Evolutionary conservation across 768 basidiomycete genomes (phyloP), one percentile per base, ranked within the genome.

Genomic region (Amyloporia xantha): DNA sequence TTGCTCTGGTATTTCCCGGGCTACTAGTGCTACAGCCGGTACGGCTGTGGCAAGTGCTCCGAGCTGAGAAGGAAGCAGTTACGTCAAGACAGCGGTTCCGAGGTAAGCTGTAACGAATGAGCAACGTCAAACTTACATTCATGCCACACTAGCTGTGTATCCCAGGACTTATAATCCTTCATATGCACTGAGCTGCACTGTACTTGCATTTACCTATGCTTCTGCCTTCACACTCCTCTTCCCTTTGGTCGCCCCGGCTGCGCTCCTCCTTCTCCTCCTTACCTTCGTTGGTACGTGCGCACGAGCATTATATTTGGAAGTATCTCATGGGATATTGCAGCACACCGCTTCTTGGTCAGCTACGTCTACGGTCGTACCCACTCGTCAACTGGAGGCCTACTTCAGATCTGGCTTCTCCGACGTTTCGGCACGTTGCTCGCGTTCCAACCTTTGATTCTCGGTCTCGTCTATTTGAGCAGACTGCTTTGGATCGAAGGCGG

Each of bases 51-150:
- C 70, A 63, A 43, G 75, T 84, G 17, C 51, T 78, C 35, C 71
- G 71, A 25, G 73, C 77, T 2, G 78, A 84, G 59, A 74, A 68
- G 50, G 69, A 72, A 26, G 81, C 84, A 9, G 58, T 84, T 19
- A 92, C 89, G 6, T 89, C 89, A 39, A 73, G 89, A 33, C 83
- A 91, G 62, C 72, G 78, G 17, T 92, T 90, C 68, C 69, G 88
- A 70, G 79, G 88, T 88, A 56, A 50, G 78, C 65, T 15, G 15
- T 2, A n/a, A 38, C 11, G n/a, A n/a, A n/a, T n/a, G n/a, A 23
- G 13, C 20, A 27, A 3, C 11, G n/a, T 15, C 11, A 7, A 15
- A 33, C 30, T 33, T 15, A 15, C 4, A 12, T 27, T 49, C 25
- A 35, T 43, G 2, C 1, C 7, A 11, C 28, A 33, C 15, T 39